A percentile compares a stretch with the other conserved stretches of the same genome.
Conservation (phyloP, 2,329 filamentous ascomycete species). For the Colletotrichum salicis region DNA sequence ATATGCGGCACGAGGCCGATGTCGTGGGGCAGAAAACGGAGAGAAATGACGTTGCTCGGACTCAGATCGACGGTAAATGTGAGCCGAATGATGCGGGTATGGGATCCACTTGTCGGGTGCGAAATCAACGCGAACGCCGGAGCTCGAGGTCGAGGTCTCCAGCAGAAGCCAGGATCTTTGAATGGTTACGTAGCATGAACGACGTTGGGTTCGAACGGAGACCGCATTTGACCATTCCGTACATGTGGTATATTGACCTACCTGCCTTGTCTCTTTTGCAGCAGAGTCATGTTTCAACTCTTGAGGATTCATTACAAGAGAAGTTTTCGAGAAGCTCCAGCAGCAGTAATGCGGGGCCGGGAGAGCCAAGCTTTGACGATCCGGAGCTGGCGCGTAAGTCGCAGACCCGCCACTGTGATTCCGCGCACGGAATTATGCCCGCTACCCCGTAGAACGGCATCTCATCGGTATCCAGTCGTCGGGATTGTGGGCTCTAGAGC, state of each 20-base stretch:
- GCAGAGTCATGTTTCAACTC: neutral
- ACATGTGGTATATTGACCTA: too few relatives aligned
- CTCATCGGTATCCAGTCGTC: neutral
- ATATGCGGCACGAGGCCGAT: slow-evolving; percentile 7
- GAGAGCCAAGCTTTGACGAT: slow-evolving; percentile 25
- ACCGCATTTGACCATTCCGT: too few relatives aligned
- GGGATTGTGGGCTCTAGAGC: neutral
- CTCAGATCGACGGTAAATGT: neutral
- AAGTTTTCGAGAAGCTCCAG: slow-evolving; percentile 20
- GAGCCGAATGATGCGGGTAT: too few relatives aligned
- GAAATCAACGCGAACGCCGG: neutral
- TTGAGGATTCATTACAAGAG: neutral
- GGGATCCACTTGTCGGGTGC: neutral
- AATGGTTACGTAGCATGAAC: neutral
- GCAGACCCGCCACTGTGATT: slow-evolving; percentile 1
- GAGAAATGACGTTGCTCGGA: slow-evolving; percentile 5
- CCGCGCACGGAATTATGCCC: slow-evolving; percentile 21
- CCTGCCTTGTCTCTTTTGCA: too few relatives aligned
- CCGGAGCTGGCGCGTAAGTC: slow-evolving; percentile 15
- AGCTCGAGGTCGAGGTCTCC: neutral
- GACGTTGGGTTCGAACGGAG: neutral
- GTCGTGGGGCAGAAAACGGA: neutral
- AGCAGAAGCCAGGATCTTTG: neutral
- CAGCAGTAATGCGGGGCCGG: neutral
- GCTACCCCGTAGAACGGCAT: neutral